Evolutionary conservation across 768 basidiomycete species (phyloP).

Genomic region (Lyophyllum shimeji): DNA sequence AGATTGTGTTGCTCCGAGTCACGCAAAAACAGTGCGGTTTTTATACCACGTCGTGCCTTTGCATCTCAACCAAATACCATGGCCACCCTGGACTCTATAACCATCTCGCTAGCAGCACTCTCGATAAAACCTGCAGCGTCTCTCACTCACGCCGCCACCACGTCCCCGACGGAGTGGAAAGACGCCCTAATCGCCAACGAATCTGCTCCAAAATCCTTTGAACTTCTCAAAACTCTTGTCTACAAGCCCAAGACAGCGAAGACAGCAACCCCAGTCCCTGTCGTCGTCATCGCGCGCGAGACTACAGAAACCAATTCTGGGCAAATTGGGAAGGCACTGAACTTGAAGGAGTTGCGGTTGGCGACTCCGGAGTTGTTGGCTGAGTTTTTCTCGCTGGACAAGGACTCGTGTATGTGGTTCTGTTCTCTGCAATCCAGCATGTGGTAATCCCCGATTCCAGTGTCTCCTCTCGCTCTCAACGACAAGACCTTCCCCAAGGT

Average conservation of each 20-base stretch:
- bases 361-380: constrained; percentile 84
- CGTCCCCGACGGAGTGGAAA: constrained; percentile 76
- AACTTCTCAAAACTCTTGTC: constrained; percentile 84
- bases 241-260: constrained; percentile 99
- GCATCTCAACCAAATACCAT: constrained; percentile 23
- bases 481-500: constrained; percentile 66
- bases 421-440: not conserved
- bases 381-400: constrained; percentile 82
- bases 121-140: constrained; percentile 53
- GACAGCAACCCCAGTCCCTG: constrained; percentile 76
- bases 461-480: constrained; percentile 79
- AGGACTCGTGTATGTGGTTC: constrained; percentile 75
- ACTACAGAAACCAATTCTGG: constrained; percentile 79
- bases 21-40: constrained; percentile 24
- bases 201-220: constrained; percentile 56
- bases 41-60: constrained; percentile 16
- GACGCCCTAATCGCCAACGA: constrained; percentile 58
- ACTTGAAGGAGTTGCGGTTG: constrained; percentile 83
- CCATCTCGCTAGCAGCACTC: constrained; percentile 46
- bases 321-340: constrained; percentile 75
- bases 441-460: constrained; percentile 37
- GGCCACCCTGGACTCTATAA: constrained; percentile 36
- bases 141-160: constrained; percentile 59
- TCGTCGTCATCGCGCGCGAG: constrained; percentile 85
- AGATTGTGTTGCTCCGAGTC: constrained; percentile 38